These are phyloP conservation scores for Camellia oleifera DNA, from an alignment of 179 eudicot genomes.

Conservation along the genomic window DNA sequence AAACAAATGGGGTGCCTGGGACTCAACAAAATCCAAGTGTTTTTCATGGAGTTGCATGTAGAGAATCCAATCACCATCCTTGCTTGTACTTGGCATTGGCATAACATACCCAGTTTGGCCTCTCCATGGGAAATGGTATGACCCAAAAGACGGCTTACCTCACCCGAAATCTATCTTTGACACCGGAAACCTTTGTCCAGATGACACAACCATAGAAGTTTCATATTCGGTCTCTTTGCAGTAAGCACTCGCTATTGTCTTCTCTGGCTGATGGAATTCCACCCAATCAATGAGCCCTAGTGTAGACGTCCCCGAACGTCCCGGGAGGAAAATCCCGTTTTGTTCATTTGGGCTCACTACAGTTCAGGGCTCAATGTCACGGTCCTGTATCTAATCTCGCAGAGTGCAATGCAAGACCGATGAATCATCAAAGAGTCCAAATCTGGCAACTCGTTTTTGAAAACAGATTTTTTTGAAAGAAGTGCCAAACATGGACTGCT, in stretches of 20 bases:
- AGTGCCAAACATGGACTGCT: too few species aligned
- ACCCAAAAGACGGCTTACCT: constrained; percentile 55
- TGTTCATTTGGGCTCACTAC: too few species aligned
- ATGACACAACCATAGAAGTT: constrained; percentile 46
- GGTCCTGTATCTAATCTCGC: too few species aligned
- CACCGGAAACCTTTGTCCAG: constrained; percentile 51
- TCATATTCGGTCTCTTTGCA: constrained; percentile 30
- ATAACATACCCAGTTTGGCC: constrained; percentile 58
- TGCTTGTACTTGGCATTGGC: constrained; percentile 31
- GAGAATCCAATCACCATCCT: constrained; percentile 39
- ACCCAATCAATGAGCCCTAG: constrained; percentile 61
- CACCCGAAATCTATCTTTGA: constrained; percentile 53
- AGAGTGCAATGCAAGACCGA: too few species aligned
- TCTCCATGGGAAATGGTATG: constrained; percentile 65
- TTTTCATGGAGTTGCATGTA: constrained; percentile 26
- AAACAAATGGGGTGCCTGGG: constrained; percentile 26
- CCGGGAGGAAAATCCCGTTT: too few species aligned
- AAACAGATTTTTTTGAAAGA: too few species aligned
- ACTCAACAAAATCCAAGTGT: constrained; percentile 33
- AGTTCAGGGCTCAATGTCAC: too few species aligned
- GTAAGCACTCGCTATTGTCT: constrained; percentile 33
- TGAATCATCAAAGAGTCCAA: too few species aligned
- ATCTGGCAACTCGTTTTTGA: too few species aligned
- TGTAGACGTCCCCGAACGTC: too few species aligned
- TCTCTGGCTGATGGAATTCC: constrained; percentile 49